Conservation (phyloP, 2,329 filamentous ascomycete genomes). For the Stagonosporopsis vannaccii region DNA sequence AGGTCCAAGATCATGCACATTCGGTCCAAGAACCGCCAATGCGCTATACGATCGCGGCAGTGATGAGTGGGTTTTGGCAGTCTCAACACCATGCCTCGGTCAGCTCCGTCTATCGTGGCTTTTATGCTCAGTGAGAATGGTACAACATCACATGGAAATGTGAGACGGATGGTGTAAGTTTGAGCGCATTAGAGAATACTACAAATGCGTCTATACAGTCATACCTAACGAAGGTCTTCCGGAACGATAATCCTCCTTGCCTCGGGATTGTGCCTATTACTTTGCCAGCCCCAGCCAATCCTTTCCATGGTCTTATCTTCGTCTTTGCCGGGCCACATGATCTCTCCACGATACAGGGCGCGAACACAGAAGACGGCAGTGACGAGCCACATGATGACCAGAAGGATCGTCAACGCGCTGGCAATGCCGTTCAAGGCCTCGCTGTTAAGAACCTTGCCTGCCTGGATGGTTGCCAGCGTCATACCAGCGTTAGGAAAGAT, state of each 20-base stretch:
- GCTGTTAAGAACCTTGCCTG: conserved; percentile 63
- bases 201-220: not conserved
- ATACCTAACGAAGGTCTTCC: not conserved
- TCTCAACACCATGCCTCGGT: conserved; percentile 8
- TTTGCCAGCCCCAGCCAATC: conserved; percentile 35
- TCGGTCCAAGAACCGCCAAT: conserved; percentile 20
- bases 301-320: conserved; percentile 43
- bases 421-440: conserved; percentile 61
- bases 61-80: not conserved
- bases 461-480: conserved; percentile 64
- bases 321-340: conserved; percentile 62
- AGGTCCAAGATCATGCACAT: conserved; percentile 8
- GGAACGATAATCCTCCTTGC: conserved; percentile 10
- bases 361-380: conserved; percentile 58
- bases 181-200: not conserved
- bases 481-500: conserved; percentile 72
- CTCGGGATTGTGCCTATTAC: conserved; percentile 27
- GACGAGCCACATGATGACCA: conserved; percentile 64
- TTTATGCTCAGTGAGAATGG: not conserved
- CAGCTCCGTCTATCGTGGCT: conserved; percentile 3
- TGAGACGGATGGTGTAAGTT: not conserved
- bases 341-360: conserved; percentile 59
- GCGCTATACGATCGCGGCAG: conserved; percentile 17
- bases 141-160: not conserved
- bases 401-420: conserved; percentile 62